Evolutionary conservation across 1,284 basidiomycete genomes (phyloP).

Genomic region (Grifola frondosa): DNA sequence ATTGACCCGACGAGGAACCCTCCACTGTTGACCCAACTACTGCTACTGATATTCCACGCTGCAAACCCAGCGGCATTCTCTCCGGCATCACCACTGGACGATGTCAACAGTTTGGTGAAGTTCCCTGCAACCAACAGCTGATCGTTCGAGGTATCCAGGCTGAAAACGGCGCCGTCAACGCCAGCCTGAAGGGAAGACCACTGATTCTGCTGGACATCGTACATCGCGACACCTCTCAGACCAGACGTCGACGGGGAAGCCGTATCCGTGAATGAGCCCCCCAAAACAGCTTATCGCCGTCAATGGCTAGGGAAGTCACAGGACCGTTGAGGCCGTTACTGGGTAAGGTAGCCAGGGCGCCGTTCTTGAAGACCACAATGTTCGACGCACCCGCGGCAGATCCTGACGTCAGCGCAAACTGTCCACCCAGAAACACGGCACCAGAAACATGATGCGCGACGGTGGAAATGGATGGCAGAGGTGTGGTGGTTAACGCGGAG

Average conservation of each 20-base stretch:
- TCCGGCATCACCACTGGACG: conserved; percentile 37
- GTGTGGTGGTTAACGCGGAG: conserved; percentile 32
- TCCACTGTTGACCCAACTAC: conserved; percentile 71
- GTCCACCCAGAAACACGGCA: conserved; percentile 74
- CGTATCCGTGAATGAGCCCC: conserved; percentile 83
- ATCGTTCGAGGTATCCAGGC: conserved; percentile 51
- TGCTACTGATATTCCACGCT: conserved; percentile 66
- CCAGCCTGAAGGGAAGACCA: conserved; percentile 79
- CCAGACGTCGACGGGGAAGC: conserved; percentile 50
- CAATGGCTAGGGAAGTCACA: conserved; percentile 64
- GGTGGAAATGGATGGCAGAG: conserved; percentile 45
- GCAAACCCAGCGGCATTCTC: conserved; percentile 68
- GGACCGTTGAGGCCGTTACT: conserved; percentile 72
- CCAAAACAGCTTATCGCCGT: conserved; percentile 75
- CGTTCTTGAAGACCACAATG: conserved; percentile 69
- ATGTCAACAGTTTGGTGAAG: conserved; percentile 59
- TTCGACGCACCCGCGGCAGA: conserved; percentile 62
- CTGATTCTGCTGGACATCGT: conserved; percentile 63
- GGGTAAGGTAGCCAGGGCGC: conserved; percentile 53
- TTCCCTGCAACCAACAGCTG: conserved; percentile 73
- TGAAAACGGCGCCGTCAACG: conserved; percentile 72
- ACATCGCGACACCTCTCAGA: conserved; percentile 71
- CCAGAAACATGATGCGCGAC: conserved; percentile 68
- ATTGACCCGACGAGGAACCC: conserved; percentile 76
- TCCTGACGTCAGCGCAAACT: conserved; percentile 65